A percentile compares a stretch with the other conserved stretches of the same genome.
phyloP scores from a whole-genome alignment of 305 asterid genomes.

The Caryopteris hybrid region DNA sequence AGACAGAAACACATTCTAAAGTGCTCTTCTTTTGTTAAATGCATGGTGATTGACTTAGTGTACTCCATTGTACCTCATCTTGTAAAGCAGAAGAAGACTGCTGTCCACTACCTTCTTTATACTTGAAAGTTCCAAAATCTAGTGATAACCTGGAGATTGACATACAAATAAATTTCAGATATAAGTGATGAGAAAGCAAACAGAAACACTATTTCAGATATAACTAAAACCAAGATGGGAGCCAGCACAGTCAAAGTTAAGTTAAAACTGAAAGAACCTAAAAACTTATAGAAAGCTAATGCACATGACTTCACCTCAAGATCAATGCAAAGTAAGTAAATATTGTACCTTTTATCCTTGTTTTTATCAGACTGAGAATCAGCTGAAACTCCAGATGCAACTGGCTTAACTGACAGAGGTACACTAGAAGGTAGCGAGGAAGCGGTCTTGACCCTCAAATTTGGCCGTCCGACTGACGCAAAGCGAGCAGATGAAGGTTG shows the following conservation, averaged over 20 bases:
- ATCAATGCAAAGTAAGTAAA: not conserved
- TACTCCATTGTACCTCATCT: slow-evolving; percentile 64
- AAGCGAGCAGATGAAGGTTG: slow-evolving; percentile 68
- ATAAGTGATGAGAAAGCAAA: too few species aligned
- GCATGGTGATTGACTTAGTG: not conserved
- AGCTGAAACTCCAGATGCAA: slow-evolving; percentile 28
- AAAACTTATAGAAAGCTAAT: not conserved
- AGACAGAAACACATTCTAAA: not conserved
- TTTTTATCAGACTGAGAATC: slow-evolving; percentile 47
- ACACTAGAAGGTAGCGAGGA: slow-evolving; percentile 48
- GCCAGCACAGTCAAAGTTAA: not conserved
- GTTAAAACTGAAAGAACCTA: not conserved
- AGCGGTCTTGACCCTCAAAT: slow-evolving; percentile 44
- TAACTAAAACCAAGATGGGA: not conserved
- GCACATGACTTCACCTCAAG: not conserved
- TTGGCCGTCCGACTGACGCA: slow-evolving; percentile 36
- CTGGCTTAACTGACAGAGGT: slow-evolving; percentile 49
- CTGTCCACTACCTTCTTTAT: slow-evolving; percentile 53
- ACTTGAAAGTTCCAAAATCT: slow-evolving; percentile 88
- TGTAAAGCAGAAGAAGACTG: slow-evolving; percentile 85
- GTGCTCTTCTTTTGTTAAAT: not conserved
- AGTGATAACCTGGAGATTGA: slow-evolving; percentile 57
- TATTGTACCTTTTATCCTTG: slow-evolving; percentile 57
- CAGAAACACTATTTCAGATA: too few species aligned
- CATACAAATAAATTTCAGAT: not conserved